Conservation (phyloP, 1,139 yeast species). For the Taiozyma onychis region DNA sequence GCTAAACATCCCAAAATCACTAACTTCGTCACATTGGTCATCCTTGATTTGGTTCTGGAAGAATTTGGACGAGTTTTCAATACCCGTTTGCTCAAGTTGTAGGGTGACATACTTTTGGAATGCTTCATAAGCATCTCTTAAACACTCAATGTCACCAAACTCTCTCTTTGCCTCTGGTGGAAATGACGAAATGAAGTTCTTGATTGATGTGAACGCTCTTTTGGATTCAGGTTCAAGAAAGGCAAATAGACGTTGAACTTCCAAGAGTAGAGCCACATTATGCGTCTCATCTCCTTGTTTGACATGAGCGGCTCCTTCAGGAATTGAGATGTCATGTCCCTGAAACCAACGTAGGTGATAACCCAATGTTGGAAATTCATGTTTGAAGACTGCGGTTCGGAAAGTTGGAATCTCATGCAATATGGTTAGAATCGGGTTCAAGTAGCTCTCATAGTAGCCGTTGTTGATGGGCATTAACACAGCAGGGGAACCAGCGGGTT, state of each 20-base stretch:
- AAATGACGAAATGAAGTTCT: conserved; percentile 28
- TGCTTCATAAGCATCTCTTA: conserved; percentile 24
- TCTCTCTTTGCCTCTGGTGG: conserved; percentile 18
- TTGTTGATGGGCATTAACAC: conserved; percentile 32
- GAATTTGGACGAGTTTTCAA: conserved; percentile 3
- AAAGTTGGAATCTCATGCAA: conserved; percentile 38
- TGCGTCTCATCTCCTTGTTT: conserved; percentile 10
- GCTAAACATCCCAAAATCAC: conserved; percentile 23
- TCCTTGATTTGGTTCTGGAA: conserved; percentile 16
- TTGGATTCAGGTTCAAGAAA: conserved; percentile 35
- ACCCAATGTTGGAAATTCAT: conserved; percentile 33
- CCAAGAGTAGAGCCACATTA: conserved; percentile 27
- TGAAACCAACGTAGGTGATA: conserved; percentile 40
- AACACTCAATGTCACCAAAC: conserved; percentile 13
- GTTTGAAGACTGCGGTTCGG: conserved; percentile 30
- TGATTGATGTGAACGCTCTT: conserved; percentile 35
- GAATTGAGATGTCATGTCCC: conserved; percentile 25
- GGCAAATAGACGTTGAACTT: conserved; percentile 39
- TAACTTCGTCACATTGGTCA: conserved; percentile 13
- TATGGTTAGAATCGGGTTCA: conserved; percentile 38
- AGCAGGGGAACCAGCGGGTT: conserved; percentile 23
- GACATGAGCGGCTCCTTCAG: conserved; percentile 9
- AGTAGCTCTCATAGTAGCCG: conserved; percentile 26
- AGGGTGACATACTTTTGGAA: conserved; percentile 17
- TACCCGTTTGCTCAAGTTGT: conserved; percentile 18